Base-by-base conservation (phyloP, 2,329 filamentous ascomycete genomes). In the Diaporthe helianthi region DNA sequence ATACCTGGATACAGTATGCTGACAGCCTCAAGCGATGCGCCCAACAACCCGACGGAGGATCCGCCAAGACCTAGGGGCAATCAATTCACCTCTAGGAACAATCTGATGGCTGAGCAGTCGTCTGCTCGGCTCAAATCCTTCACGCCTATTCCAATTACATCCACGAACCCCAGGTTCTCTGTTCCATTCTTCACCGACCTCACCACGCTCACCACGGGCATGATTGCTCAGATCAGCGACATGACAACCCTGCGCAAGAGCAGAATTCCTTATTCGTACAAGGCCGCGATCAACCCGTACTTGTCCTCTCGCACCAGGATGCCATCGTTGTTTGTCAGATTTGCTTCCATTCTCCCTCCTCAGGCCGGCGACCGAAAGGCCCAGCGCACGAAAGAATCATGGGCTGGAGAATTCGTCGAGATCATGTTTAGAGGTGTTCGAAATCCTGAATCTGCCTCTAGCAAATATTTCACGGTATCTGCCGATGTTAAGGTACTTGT, bases 381-480 rank as follows among this genome's bases (percentile, higher is more conserved):
- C 53, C 33, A 72, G 49, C 58, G 74, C 10, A 67, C 75, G 10
- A 80, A 77, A 69, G 78, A 77, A 41, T 78, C 82, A 3, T 92
- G 89, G 89, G 88, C 88, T 1, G 82, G 83, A 49, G 85, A 92
- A 69, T 83, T 84, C 44, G 82, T 92, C 33, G 83, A 84, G 61
- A 80, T 92, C 61, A 82, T 81, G n/a, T 90, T 89, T 74, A 84
- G 80, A 70, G 84, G 82, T 17, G 78, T 86, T 31, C 79, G 69
- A 73, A 71, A 49, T 74, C 67, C 31, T n/a, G 67, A 44, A 13
- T 47, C 49, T 24, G 60, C 53, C 26, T 47, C 67, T 51, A 55
- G 24, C 53, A 68, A 58, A 3, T 70, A 63, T 29, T 75, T 86
- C 17, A 77, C 77, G 13, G 80, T 82, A 46, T 76, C 84, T 15